These are phyloP conservation scores for Dichotomocladium elegans DNA, from an alignment of 371 early-diverging fungal genomes.

Conservation along the genomic window DNA sequence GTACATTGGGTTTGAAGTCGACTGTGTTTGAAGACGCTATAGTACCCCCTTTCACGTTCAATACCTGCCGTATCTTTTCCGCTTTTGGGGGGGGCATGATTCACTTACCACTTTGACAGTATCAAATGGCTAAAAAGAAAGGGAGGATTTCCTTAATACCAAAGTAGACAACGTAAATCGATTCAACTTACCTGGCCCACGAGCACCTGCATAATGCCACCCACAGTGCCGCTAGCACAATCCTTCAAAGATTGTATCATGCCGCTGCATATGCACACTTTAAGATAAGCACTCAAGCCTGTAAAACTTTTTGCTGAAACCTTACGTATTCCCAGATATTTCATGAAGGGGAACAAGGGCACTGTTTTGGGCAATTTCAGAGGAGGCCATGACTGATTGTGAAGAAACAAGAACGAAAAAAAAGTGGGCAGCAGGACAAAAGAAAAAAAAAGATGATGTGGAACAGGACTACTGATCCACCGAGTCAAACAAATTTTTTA, in stretches of 20 bases:
- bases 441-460: not conserved
- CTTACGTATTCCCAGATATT: not conserved
- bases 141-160: not conserved
- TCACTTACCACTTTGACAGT: conserved; percentile 80
- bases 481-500: too few species aligned
- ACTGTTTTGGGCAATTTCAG: not conserved
- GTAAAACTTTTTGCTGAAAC: not conserved
- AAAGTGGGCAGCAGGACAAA: not conserved
- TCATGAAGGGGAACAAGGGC: not conserved
- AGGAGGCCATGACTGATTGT: not conserved
- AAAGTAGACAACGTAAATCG: not conserved
- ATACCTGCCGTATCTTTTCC: too few species aligned
- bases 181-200: conserved; percentile 62
- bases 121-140: conserved; percentile 64
- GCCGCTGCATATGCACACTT: not conserved
- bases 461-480: too few species aligned
- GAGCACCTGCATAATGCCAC: conserved; percentile 77
- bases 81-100: too few species aligned
- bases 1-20: conserved; percentile 61
- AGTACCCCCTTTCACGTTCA: not conserved
- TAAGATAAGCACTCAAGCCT: not conserved
- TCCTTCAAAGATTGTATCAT: conserved; percentile 64
- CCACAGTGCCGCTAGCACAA: conserved; percentile 72
- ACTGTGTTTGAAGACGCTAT: conserved; percentile 86
- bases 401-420: not conserved